Evolutionary conservation across 768 basidiomycete species (phyloP), one percentile per base, ranked within the genome.

Genomic region (Phanerochaete sordida): DNA sequence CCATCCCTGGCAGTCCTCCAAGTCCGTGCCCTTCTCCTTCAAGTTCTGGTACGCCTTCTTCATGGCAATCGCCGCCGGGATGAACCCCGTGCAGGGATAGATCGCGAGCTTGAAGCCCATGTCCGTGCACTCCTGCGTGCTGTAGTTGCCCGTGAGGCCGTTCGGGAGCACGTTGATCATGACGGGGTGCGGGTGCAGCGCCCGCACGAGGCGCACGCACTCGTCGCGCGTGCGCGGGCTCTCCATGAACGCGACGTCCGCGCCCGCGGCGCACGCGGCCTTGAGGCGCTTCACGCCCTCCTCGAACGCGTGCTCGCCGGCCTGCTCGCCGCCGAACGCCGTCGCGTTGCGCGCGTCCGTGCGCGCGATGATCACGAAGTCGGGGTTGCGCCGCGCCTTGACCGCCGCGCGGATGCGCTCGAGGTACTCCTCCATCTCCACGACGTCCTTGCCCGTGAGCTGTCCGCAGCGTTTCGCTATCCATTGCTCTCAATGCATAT

Each of bases 91-190:
- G 57, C 68, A 67, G 12, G 68, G 68, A 44, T 63, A 69, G n/a
- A 69, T 67, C 5, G 63, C 64, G 11, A 67, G 61, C 58, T 66
- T 67, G 62, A 69, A 69, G 11, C 68, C 68, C 49, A 69, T 64
- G 19, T 64, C 62, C 45, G 60, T 66, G 59, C 66, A 67, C 45
- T 69, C 68, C n/a, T 63, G 48, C 4, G 60, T 54, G 23, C 58
- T 66, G 48, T 66, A 63, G 53, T 69, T 69, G 11, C 66, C 68
- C 5, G 68, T 69, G 15, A 69, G 61, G 1, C 68, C 68, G 55
- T 69, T 66, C 19, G 66, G 68, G 31, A 69, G 66, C 54, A 69
- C 64, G 49, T 69, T 69, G 65, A 69, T 69, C 68, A 69, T 67
- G 54, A 64, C 62, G 5, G 68, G 68, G 53, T 63, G 59, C 19